These are phyloP conservation scores for Handroanthus guayacan DNA, from an alignment of 257 asterid genomes.

Conservation along the genomic window DNA sequence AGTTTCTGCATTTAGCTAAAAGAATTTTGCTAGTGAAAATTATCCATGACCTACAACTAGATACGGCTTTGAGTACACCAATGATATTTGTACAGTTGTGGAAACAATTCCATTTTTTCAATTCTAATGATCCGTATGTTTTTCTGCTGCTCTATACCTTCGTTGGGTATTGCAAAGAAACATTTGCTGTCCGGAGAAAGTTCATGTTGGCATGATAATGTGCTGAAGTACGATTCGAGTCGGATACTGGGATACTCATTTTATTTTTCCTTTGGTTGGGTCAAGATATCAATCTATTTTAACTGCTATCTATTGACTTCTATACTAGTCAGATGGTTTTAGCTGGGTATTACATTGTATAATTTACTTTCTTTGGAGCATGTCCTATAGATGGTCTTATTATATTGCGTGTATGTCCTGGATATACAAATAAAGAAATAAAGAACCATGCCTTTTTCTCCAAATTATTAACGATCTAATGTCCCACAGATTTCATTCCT, in stretches of 20 bases:
- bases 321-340: background rate
- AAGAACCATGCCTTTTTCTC: background rate
- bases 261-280: background rate
- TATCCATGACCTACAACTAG: background rate
- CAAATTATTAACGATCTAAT: background rate
- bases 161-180: background rate
- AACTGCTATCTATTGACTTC: background rate
- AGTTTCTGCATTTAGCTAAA: background rate
- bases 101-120: background rate
- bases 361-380: background rate
- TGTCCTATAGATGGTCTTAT: background rate
- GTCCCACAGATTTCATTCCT: background rate
- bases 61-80: background rate
- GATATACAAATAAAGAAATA: background rate
- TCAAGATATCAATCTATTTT: constrained; percentile 1
- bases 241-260: too few species aligned
- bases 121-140: background rate
- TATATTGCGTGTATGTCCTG: background rate
- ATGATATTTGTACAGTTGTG: background rate
- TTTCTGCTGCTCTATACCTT: background rate
- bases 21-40: background rate
- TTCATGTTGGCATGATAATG: background rate
- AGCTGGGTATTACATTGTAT: background rate
- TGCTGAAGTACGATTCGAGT: background rate
- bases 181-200: background rate